A percentile compares a stretch with the other conserved stretches of the same genome.
Conservation (phyloP, 225 moss, liverwort and hornwort genomes). For the Pseudoscleropodium purum region DNA sequence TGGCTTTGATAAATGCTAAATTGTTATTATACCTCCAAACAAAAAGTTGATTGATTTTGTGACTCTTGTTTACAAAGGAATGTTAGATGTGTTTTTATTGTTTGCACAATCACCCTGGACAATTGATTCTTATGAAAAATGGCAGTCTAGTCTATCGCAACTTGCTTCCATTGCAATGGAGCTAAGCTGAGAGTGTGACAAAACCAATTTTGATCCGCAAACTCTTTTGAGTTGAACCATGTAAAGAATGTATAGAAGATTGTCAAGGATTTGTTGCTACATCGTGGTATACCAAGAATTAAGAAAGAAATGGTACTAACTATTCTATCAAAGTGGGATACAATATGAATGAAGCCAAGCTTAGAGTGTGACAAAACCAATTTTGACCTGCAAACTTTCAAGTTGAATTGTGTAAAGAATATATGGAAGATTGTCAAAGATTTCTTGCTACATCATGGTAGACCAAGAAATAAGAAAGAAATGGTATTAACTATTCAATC, state of each 20-base stretch:
- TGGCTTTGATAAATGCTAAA: background rate
- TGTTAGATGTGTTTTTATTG: rapidly evolving
- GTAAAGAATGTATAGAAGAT: background rate
- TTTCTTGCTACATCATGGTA: too few relatives aligned
- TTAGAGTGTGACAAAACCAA: background rate
- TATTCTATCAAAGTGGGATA: too few relatives aligned
- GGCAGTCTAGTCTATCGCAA: rapidly evolving
- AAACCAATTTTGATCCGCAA: background rate
- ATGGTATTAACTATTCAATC: too few relatives aligned
- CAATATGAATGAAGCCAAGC: background rate
- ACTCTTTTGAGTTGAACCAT: background rate
- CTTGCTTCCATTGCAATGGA: background rate
- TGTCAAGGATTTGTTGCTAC: background rate
- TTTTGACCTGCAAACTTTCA: too few relatives aligned
- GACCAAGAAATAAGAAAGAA: too few relatives aligned
- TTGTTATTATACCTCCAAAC: background rate
- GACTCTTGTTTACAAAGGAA: background rate
- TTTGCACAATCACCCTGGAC: background rate
- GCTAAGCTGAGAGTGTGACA: background rate
- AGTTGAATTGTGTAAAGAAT: too few relatives aligned
- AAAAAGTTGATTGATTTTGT: background rate
- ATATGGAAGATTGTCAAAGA: too few relatives aligned
- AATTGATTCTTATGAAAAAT: background rate
- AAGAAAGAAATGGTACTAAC: background rate
- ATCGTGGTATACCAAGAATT: too few relatives aligned